Conservation (phyloP, 345 rosid species). For the Ceriops decandra region DNA sequence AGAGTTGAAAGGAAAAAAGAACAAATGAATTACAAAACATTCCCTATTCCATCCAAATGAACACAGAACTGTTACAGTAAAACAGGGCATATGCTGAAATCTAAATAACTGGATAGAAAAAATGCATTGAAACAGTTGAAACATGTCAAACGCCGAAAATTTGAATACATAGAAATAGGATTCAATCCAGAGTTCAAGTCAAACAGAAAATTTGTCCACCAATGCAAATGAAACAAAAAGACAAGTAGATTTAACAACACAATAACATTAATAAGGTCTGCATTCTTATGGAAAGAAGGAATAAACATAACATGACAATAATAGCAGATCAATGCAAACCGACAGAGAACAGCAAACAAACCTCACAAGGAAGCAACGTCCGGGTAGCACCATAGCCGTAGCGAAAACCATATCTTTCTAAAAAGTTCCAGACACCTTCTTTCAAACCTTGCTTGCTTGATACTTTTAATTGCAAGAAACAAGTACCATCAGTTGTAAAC, state of each 20-base stretch:
- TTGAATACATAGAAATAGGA: too few species aligned
- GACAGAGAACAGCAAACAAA: constrained; percentile 32
- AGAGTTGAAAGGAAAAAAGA: neutral
- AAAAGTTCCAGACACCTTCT: constrained; percentile 64
- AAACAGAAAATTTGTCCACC: too few species aligned
- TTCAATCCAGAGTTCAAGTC: too few species aligned
- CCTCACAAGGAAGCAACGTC: constrained; percentile 87
- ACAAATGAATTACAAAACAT: neutral
- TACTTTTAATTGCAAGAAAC: constrained; percentile 60
- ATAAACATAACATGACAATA: constrained; percentile 5
- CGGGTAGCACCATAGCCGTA: constrained; percentile 54
- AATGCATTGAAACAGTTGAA: too few species aligned
- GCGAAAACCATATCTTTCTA: constrained; percentile 85
- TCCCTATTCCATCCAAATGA: constrained; percentile 5
- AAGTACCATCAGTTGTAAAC: constrained; percentile 54
- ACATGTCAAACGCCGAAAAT: too few species aligned
- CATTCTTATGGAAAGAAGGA: constrained; percentile 2
- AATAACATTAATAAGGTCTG: too few species aligned
- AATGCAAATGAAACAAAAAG: too few species aligned
- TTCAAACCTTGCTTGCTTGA: constrained; percentile 44
- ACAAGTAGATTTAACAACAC: too few species aligned
- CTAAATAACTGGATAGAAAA: neutral
- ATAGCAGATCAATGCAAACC: constrained; percentile 9
- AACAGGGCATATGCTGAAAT: constrained; percentile 2
- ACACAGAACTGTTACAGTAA: neutral